phyloP scores from a whole-genome alignment of 2,329 filamentous ascomycete species.

The Dothistroma septosporum region DNA sequence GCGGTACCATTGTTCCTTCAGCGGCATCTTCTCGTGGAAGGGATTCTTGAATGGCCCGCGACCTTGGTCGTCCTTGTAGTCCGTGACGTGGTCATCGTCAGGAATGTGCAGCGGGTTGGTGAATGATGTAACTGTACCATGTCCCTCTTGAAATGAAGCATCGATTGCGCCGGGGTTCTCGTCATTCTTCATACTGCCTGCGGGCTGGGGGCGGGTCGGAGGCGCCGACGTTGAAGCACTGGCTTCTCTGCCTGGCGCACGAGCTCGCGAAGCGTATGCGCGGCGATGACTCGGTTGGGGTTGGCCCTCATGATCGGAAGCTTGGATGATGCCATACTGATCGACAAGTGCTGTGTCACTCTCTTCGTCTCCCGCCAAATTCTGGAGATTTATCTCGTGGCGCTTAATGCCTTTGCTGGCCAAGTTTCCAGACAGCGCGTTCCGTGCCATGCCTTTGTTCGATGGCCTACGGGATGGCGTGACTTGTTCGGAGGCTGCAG shows the following conservation, averaged over 20 bases:
- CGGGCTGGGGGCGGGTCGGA: not conserved
- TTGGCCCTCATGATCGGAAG: not conserved
- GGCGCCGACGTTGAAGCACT: not conserved
- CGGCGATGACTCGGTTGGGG: not conserved
- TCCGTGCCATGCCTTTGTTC: not conserved
- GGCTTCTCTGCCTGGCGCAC: not conserved
- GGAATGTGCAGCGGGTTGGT: conserved; percentile 18
- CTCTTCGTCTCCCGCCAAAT: not conserved
- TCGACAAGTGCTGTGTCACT: not conserved
- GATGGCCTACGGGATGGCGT: not conserved
- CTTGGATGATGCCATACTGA: not conserved
- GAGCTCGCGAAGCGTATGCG: not conserved
- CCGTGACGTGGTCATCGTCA: not conserved
- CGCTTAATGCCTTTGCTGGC: not conserved
- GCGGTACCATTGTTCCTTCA: conserved; percentile 30
- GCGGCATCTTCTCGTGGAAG: conserved; percentile 30
- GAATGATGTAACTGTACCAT: conserved; percentile 14
- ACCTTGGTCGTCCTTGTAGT: conserved; percentile 1
- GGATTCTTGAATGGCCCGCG: conserved; percentile 19
- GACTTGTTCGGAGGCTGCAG: not conserved
- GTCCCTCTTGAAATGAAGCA: not conserved
- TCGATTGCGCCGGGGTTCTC: not conserved
- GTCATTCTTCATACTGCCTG: not conserved
- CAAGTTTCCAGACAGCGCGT: not conserved
- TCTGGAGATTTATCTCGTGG: not conserved